Conservation (phyloP, 1,284 basidiomycete species). For the Ganoderma multipileum region DNA sequence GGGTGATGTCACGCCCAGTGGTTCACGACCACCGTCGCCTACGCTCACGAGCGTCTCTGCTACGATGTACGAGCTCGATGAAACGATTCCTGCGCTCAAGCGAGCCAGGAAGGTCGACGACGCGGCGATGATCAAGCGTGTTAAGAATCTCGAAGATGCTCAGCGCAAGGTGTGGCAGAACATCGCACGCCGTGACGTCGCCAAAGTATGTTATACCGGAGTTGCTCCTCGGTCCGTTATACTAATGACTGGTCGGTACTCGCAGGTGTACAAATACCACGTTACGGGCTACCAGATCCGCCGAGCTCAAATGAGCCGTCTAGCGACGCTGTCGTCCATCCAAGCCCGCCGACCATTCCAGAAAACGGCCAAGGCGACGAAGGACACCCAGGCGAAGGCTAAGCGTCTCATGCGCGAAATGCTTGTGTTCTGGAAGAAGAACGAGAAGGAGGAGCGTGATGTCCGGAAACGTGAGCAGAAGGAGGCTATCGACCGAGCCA, state of each 20-base stretch:
- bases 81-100: slow-evolving; percentile 69
- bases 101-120: slow-evolving; percentile 80
- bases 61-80: slow-evolving; percentile 76
- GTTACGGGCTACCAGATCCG: slow-evolving; percentile 68
- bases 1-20: slow-evolving; percentile 45
- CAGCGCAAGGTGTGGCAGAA: slow-evolving; percentile 89
- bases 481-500: slow-evolving; percentile 89
- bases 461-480: slow-evolving; percentile 94
- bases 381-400: slow-evolving; percentile 89
- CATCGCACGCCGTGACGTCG: slow-evolving; percentile 83
- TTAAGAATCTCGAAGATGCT: slow-evolving; percentile 81
- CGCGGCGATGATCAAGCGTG: slow-evolving; percentile 70
- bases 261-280: slow-evolving; percentile 83
- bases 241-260: slow-evolving; percentile 20
- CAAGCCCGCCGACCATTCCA: slow-evolving; percentile 84
- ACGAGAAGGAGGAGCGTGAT: slow-evolving; percentile 95
- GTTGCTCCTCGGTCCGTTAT: neutral
- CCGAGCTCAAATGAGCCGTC: slow-evolving; percentile 75
- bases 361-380: slow-evolving; percentile 84
- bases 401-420: slow-evolving; percentile 93
- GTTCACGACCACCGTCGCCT: slow-evolving; percentile 70
- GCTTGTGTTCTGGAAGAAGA: slow-evolving; percentile 98
- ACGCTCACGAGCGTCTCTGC: slow-evolving; percentile 57
- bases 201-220: slow-evolving; percentile 59
- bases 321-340: slow-evolving; percentile 78